Conservation (phyloP, 306 rosid species). For the Quercus bicolor region DNA sequence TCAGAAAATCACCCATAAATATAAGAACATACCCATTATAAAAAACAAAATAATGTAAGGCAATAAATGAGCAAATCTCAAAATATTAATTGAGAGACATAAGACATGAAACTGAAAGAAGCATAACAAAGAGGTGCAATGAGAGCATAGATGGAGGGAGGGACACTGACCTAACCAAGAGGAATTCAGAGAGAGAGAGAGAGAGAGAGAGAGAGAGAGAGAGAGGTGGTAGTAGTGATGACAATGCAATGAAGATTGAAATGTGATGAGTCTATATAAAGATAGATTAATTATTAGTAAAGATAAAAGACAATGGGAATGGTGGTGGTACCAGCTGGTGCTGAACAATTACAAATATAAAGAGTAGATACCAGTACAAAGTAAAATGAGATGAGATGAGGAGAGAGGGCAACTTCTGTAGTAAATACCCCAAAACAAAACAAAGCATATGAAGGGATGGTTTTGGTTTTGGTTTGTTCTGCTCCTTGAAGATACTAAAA, state of each 20-base stretch:
- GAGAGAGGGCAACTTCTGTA: slow-evolving; percentile 2
- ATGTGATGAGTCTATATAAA: slow-evolving; percentile 47
- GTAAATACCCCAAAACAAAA: too few species aligned
- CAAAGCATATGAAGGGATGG: too few species aligned
- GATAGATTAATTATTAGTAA: slow-evolving; percentile 22
- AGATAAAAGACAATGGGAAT: slow-evolving; percentile 6
- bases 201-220: slow-evolving; percentile 24
- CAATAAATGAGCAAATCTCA: not conserved
- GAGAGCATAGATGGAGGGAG: slow-evolving; percentile 6
- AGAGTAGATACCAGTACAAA: slow-evolving; percentile 3
- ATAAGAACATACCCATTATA: not conserved
- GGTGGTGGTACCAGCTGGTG: too few species aligned
- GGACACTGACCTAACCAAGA: slow-evolving; percentile 49
- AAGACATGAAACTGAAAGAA: not conserved
- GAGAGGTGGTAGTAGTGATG: slow-evolving; percentile 5
- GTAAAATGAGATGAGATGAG: too few species aligned
- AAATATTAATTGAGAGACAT: not conserved
- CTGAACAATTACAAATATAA: not conserved
- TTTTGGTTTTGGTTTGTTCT: slow-evolving; percentile 1
- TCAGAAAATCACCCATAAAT: slow-evolving; percentile 17
- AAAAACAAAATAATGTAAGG: not conserved
- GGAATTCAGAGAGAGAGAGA: slow-evolving; percentile 57
- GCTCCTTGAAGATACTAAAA: not conserved
- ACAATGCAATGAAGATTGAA: slow-evolving; percentile 29
- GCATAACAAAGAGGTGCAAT: not conserved